Conservation (phyloP, 495 filamentous ascomycete species). For the Aspergillus bridgeri region DNA sequence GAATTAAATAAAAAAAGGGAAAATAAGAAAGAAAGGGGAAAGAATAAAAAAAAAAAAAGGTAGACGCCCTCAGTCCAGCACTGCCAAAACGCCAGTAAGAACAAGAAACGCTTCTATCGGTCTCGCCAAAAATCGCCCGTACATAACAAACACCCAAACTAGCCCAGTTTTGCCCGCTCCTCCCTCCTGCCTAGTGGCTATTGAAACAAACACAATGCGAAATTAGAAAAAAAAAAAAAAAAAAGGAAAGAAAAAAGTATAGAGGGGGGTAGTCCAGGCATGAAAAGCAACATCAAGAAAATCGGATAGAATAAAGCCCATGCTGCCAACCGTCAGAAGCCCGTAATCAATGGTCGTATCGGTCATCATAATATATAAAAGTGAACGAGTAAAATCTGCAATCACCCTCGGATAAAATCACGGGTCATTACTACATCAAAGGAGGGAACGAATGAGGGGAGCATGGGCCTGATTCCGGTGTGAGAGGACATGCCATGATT, state of each 20-base stretch:
- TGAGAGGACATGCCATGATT: conserved; percentile 37
- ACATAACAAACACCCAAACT: neutral
- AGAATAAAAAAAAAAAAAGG: neutral
- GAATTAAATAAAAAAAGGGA: neutral
- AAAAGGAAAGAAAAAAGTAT: neutral
- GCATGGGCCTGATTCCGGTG: conserved; percentile 35
- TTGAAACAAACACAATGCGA: neutral
- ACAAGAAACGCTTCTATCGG: neutral
- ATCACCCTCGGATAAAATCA: conserved; percentile 1
- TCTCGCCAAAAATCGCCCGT: neutral
- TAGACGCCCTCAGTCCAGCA: neutral
- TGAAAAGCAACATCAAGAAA: conserved; percentile 2
- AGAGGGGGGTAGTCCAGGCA: neutral
- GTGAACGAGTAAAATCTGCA: conserved; percentile 9
- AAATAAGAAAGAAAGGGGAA: neutral
- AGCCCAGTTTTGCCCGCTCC: neutral
- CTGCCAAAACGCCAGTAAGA: neutral
- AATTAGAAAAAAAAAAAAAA: neutral
- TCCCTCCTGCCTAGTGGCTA: neutral
- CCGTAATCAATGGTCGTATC: conserved; percentile 8
- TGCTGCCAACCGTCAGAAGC: neutral
- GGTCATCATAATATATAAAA: conserved; percentile 12
- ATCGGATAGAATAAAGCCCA: conserved; percentile 13
- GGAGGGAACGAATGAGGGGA: conserved; percentile 30
- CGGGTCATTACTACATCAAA: conserved; percentile 4